Conservation (phyloP, 495 filamentous ascomycete genomes). For the Acidiella bohemica region DNA sequence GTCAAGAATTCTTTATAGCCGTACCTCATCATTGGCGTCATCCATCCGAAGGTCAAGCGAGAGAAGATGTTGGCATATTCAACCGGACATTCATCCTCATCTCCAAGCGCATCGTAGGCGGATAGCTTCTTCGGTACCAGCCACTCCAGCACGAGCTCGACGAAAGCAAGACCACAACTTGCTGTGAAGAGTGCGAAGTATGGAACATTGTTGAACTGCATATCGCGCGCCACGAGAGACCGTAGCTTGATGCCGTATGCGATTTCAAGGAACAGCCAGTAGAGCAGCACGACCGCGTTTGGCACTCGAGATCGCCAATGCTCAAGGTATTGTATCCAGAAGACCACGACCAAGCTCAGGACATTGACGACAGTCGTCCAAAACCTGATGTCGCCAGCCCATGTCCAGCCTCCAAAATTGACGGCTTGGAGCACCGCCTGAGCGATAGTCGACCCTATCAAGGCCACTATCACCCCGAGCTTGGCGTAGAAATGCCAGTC, state of each 20-base stretch:
- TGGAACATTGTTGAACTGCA: conserved; percentile 47
- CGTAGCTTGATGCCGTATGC: conserved; percentile 73
- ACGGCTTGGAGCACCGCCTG: conserved; percentile 69
- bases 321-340: conserved; percentile 82
- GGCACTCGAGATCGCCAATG: conserved; percentile 78
- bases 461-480: conserved; percentile 54
- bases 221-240: conserved; percentile 65
- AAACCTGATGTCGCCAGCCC: conserved; percentile 75
- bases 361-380: conserved; percentile 72
- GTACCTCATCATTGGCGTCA: conserved; percentile 95
- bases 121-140: conserved; percentile 77
- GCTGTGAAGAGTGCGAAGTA: conserved; percentile 74
- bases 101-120: conserved; percentile 70
- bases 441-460: conserved; percentile 52
- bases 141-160: conserved; percentile 80
- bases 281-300: conserved; percentile 88
- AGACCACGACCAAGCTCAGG: conserved; percentile 66
- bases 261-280: conserved; percentile 85
- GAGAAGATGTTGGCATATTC: conserved; percentile 95
- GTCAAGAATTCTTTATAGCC: conserved; percentile 87
- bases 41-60: conserved; percentile 90
- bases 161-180: conserved; percentile 53
- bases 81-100: conserved; percentile 81
- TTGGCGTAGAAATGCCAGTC: conserved; percentile 96
- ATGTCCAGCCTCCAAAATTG: conserved; percentile 47